Evolutionary conservation across 345 rosid genomes (phyloP).

Genomic region (Lepidium aucheri): DNA sequence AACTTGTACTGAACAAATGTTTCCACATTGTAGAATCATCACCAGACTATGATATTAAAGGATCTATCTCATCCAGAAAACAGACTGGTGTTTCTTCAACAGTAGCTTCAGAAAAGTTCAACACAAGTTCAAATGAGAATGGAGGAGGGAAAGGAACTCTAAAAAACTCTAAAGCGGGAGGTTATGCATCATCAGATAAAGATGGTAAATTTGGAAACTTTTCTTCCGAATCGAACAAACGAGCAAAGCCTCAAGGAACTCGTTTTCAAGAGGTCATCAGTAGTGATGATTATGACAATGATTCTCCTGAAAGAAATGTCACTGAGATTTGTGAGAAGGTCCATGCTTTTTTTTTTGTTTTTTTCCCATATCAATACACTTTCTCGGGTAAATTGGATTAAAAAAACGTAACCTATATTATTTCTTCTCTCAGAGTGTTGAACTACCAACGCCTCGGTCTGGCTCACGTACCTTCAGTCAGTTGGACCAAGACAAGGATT

Average conservation of each 20-base stretch:
- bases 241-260: constrained; percentile 16
- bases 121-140: constrained; percentile 16
- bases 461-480: constrained; percentile 22
- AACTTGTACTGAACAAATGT: neutral
- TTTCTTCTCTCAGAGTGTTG: constrained; percentile 25
- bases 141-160: constrained; percentile 17
- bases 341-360: neutral
- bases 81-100: constrained; percentile 8
- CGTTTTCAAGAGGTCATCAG: neutral
- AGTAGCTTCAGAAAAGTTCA: constrained; percentile 29
- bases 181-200: constrained; percentile 21
- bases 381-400: neutral
- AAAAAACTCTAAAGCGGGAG: neutral
- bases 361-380: neutral
- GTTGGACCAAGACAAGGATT: constrained; percentile 38
- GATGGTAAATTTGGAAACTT: constrained; percentile 17
- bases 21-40: constrained; percentile 36
- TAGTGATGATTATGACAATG: constrained; percentile 6
- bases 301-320: neutral
- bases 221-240: constrained; percentile 23
- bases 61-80: constrained; percentile 26
- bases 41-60: constrained; percentile 30
- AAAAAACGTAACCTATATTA: neutral
- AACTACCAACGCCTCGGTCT: constrained; percentile 6
- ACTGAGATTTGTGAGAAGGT: constrained; percentile 6